Percentiles rank a stretch among this genome's conserved stretches.
phyloP scores from a whole-genome alignment of 805 yeast species.

The Jamesozyma spencerorum region DNA sequence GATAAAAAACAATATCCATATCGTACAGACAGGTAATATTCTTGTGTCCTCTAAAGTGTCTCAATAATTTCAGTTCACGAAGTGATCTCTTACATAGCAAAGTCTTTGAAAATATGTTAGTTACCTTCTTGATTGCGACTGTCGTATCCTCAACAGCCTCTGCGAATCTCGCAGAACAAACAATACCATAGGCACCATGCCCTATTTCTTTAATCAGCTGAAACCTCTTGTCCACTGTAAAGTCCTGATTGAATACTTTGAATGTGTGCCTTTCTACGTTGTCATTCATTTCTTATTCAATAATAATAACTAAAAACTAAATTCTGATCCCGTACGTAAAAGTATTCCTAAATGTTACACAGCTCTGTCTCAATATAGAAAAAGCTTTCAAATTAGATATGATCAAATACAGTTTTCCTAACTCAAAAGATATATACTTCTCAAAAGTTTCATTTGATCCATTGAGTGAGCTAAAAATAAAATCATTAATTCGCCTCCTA shows the following conservation, averaged over 20 bases:
- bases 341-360: too few species aligned
- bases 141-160: constrained; percentile 55
- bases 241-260: constrained; percentile 81
- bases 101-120: constrained; percentile 86
- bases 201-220: constrained; percentile 89
- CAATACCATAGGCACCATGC: constrained; percentile 97
- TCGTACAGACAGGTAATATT: constrained; percentile 93
- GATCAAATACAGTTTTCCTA: too few species aligned
- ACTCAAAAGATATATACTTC: too few species aligned
- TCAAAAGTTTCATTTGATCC: too few species aligned
- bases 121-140: constrained; percentile 93
- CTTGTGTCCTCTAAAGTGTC: constrained; percentile 93
- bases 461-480: too few species aligned
- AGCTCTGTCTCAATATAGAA: too few species aligned
- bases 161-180: constrained; percentile 82
- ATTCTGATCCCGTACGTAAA: too few species aligned
- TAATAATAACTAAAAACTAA: too few species aligned
- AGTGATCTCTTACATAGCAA: constrained; percentile 86
- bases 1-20: constrained; percentile 65
- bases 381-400: too few species aligned
- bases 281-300: constrained; percentile 14
- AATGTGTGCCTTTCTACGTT: constrained; percentile 38
- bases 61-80: constrained; percentile 78
- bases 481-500: too few species aligned
- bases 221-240: constrained; percentile 81